Evolutionary conservation across 352 stramenopile genomes (phyloP).

Genomic region (Pythium aquatile): DNA sequence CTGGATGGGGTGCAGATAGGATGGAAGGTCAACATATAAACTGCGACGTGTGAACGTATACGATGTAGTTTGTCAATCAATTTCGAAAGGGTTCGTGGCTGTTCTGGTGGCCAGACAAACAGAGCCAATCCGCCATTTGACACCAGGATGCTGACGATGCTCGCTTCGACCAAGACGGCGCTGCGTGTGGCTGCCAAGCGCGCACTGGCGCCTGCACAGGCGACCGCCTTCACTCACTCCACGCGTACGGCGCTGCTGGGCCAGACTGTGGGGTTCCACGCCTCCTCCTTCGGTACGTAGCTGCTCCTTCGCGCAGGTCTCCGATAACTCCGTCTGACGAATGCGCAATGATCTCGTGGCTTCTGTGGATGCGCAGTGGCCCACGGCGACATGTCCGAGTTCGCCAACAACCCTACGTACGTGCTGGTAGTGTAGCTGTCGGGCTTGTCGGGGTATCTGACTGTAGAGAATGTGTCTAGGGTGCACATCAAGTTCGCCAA

Average conservation of each 20-base stretch:
- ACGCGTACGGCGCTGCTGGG: slow-evolving; percentile 7
- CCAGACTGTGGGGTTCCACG: slow-evolving; percentile 37
- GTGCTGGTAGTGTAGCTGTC: slow-evolving; percentile 12
- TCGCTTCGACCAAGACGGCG: slow-evolving; percentile 30
- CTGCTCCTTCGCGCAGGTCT: neutral
- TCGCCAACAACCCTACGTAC: slow-evolving; percentile 62
- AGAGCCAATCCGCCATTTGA: neutral
- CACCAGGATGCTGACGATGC: slow-evolving; percentile 28
- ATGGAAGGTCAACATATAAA: neutral
- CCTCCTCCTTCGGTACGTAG: slow-evolving; percentile 35
- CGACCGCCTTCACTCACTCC: slow-evolving; percentile 16
- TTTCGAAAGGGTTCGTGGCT: slow-evolving; percentile 3
- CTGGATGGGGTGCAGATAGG: slow-evolving; percentile 25
- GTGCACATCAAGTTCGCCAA: slow-evolving; percentile 79
- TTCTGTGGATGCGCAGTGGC: slow-evolving; percentile 25
- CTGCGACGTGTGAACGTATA: slow-evolving; percentile 17
- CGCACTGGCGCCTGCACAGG: neutral
- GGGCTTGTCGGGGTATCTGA: neutral
- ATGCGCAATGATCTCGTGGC: slow-evolving; percentile 3
- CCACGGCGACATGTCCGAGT: slow-evolving; percentile 60
- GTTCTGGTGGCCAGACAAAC: slow-evolving; percentile 10
- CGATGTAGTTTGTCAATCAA: neutral
- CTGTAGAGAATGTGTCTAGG: slow-evolving; percentile 24
- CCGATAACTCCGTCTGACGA: neutral
- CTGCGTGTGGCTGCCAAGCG: slow-evolving; percentile 3